These are phyloP conservation scores for Dendrobium catenatum DNA, from an alignment of 106 monocot genomes.

Conservation along the genomic window DNA sequence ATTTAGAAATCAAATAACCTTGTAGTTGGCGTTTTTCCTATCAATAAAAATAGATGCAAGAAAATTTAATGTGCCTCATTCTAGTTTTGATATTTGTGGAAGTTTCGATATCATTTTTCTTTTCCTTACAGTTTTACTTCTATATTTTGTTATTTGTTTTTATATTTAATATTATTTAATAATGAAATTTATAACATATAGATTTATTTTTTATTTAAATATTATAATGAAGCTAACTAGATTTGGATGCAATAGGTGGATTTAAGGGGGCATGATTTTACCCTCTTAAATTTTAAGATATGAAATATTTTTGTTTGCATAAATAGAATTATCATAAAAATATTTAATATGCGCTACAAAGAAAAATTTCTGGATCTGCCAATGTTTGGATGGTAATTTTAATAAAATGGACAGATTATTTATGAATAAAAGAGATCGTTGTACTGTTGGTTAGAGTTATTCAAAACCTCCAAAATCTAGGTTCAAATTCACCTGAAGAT, in stretches of 20 bases:
- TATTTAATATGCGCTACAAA: too few species aligned
- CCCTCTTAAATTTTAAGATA: too few species aligned
- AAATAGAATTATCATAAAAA: too few species aligned
- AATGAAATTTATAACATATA: not conserved
- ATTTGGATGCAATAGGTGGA: too few species aligned
- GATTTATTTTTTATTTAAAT: not conserved
- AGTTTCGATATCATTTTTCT: not conserved
- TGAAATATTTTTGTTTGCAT: too few species aligned
- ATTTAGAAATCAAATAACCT: not conserved
- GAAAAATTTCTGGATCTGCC: too few species aligned
- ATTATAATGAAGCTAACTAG: not conserved
- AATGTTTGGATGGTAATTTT: not conserved
- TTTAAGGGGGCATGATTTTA: too few species aligned
- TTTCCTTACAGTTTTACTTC: not conserved
- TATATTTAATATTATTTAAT: not conserved
- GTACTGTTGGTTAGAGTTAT: not conserved
- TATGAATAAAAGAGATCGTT: not conserved
- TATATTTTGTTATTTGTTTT: constrained; percentile 1
- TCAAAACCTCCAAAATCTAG: not conserved
- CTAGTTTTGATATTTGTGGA: not conserved
- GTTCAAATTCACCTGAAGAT: not conserved
- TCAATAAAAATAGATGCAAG: not conserved
- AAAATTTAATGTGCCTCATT: not conserved
- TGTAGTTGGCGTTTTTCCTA: not conserved
- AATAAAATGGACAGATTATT: not conserved